A percentile compares a stretch with the other conserved stretches of the same genome.
Evolutionary conservation across 106 monocot genomes (phyloP).

Genomic region (Dendrobium officinale): DNA sequence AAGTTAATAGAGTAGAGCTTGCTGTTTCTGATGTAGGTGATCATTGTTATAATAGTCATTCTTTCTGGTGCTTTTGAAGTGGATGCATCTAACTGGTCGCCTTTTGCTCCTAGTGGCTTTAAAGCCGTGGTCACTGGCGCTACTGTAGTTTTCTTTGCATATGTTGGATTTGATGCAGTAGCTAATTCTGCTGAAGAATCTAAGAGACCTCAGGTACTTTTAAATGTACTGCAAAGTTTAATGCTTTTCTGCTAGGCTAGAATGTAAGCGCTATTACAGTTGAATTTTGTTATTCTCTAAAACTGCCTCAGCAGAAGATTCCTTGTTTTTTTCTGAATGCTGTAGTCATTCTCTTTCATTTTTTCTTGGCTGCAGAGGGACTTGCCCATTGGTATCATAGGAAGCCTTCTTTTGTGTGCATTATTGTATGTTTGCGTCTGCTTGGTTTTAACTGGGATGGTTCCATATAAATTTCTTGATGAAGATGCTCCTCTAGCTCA

Average conservation of each 20-base stretch:
- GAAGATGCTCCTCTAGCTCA: slow-evolving; percentile 96
- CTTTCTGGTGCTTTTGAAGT: slow-evolving; percentile 81
- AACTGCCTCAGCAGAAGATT: background rate
- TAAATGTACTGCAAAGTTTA: background rate
- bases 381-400: slow-evolving; percentile 92
- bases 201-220: slow-evolving; percentile 78
- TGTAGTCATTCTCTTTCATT: background rate
- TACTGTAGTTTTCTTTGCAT: slow-evolving; percentile 95
- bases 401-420: slow-evolving; percentile 72
- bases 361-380: slow-evolving; percentile 51
- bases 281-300: slow-evolving; percentile 1
- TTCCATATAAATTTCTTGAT: slow-evolving; percentile 75
- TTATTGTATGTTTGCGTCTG: slow-evolving; percentile 76
- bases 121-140: slow-evolving; percentile 92
- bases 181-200: slow-evolving; percentile 99
- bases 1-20: background rate
- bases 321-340: background rate
- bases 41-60: slow-evolving; percentile 85
- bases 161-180: slow-evolving; percentile 98
- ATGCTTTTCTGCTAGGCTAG: background rate
- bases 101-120: slow-evolving; percentile 92
- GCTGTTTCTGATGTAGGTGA: slow-evolving; percentile 33
- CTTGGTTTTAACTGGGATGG: slow-evolving; percentile 96
- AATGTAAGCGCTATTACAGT: slow-evolving; percentile 4
- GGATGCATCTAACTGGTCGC: slow-evolving; percentile 93